These are phyloP conservation scores for Tylopilus rubrobrunneus DNA, from an alignment of 768 basidiomycete species.

Conservation along the genomic window DNA sequence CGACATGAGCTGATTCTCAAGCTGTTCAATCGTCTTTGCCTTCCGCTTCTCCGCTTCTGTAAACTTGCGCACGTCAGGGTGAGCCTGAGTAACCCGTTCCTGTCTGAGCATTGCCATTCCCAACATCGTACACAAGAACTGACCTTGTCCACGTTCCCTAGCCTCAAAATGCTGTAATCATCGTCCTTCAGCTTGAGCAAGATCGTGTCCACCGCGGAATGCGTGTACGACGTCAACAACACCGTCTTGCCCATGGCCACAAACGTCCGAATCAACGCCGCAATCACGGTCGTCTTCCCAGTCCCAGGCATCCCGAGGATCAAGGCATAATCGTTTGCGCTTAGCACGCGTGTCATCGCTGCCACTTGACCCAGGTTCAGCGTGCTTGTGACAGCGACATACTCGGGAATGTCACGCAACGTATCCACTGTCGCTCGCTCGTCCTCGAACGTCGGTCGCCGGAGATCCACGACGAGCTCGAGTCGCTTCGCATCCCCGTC, in stretches of 20 bases:
- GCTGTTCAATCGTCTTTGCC: conserved; percentile 70
- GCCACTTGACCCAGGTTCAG: conserved; percentile 70
- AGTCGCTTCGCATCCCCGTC: conserved; percentile 67
- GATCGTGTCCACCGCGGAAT: conserved; percentile 98
- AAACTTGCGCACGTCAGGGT: conserved; percentile 72
- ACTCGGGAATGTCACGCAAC: conserved; percentile 26
- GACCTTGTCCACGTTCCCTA: conserved; percentile 94
- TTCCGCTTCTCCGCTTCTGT: conserved; percentile 56
- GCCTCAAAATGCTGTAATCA: conserved; percentile 71
- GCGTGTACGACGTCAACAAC: conserved; percentile 88
- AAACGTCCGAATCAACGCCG: conserved; percentile 76
- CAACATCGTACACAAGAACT: conserved; percentile 1
- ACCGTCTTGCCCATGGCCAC: conserved; percentile 84
- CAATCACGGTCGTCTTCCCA: conserved; percentile 95
- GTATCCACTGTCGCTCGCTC: conserved; percentile 13
- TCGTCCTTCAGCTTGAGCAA: conserved; percentile 70
- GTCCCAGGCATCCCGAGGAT: conserved; percentile 98
- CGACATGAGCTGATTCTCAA: conserved; percentile 77
- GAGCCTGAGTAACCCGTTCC: conserved; percentile 50
- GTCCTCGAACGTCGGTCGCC: conserved; percentile 57
- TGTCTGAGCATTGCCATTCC: not conserved
- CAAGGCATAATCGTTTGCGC: conserved; percentile 85
- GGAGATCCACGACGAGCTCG: conserved; percentile 78
- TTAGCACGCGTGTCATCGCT: conserved; percentile 72
- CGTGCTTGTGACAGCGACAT: conserved; percentile 30